Evolutionary conservation across 257 asterid species (phyloP), one percentile per base, ranked within the genome.

Genomic region (Petunia axillaris): DNA sequence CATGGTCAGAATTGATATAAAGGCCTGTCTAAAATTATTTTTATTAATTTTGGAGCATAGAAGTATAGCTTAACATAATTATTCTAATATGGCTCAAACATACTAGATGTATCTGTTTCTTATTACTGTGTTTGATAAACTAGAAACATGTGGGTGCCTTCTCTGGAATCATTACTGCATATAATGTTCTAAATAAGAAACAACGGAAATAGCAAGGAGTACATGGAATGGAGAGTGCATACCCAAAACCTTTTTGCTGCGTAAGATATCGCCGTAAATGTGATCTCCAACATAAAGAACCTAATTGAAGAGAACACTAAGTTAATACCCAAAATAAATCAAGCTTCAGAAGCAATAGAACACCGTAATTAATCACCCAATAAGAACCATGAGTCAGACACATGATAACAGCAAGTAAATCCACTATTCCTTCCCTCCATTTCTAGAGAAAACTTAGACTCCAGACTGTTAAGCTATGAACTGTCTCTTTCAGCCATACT

Each of bases 271-370:
- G 64, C 99, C 99, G 84, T 96, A 94, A 78, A 96, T 96, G 89
- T 96, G 98, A 90, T 96, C 99, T 57, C 99, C 99, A 84, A 94
- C 98, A 41, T 96, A 96, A 83, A 96, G 99, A 36, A 96, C 98
- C 99, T 96, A 85, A 64, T 75, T 75, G 68, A 44, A 85, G 37
- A 85, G 75, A 82, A 75, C 38, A 82, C 80, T 73, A 6, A 2
- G 25, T 77, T 73, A 9, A 64, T 57, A 82, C 79, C n/a, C 77
- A 66, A 74, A 66, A 39, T 13, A 36, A 50, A 50, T 36, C 11
- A 73, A 63, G 35, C 62, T 62, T 5, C 66, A 63, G 25, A 25
- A 25, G 25, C 25, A 25, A 65, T 38, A 38, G 7, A 57, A 59
- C 48, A 73, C 63, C 79, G 50, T 35, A 57, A 4, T 70, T 50